Conservation (phyloP, 345 rosid species). For the Bruguiera sexangula region DNA sequence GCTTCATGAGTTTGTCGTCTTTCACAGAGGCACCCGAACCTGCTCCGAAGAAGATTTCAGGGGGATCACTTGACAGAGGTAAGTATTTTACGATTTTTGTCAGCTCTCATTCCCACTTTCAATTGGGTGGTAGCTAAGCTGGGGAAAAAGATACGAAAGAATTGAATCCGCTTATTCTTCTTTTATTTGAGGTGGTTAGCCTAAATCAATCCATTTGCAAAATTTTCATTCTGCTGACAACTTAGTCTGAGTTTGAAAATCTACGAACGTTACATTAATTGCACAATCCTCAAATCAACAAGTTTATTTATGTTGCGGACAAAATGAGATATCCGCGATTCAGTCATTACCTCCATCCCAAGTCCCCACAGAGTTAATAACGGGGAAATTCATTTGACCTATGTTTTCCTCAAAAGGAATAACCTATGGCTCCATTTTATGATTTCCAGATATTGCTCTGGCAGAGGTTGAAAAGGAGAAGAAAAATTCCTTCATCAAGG, state of each 20-base stretch:
- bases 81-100: constrained; percentile 3
- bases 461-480: constrained; percentile 81
- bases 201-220: too few species aligned
- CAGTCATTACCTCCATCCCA: too few species aligned
- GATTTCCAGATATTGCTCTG: constrained; percentile 66
- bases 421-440: neutral
- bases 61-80: constrained; percentile 78
- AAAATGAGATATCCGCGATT: too few species aligned
- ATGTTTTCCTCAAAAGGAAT: neutral
- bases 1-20: neutral
- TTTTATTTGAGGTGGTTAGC: too few species aligned
- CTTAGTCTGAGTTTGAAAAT: too few species aligned
- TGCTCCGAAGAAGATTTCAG: constrained; percentile 45
- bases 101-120: neutral
- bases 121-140: neutral
- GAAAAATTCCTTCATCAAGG: constrained; percentile 55
- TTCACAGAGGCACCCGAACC: constrained; percentile 56
- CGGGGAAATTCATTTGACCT: neutral
- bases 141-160: neutral
- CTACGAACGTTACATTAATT: too few species aligned
- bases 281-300: too few species aligned
- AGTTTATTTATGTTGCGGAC: too few species aligned
- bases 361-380: neutral
- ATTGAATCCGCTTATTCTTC: neutral
- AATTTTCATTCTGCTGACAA: too few species aligned